phyloP scores from a whole-genome alignment of 2,329 filamentous ascomycete genomes.

The Neofusicoccum kwambonambiense region DNA sequence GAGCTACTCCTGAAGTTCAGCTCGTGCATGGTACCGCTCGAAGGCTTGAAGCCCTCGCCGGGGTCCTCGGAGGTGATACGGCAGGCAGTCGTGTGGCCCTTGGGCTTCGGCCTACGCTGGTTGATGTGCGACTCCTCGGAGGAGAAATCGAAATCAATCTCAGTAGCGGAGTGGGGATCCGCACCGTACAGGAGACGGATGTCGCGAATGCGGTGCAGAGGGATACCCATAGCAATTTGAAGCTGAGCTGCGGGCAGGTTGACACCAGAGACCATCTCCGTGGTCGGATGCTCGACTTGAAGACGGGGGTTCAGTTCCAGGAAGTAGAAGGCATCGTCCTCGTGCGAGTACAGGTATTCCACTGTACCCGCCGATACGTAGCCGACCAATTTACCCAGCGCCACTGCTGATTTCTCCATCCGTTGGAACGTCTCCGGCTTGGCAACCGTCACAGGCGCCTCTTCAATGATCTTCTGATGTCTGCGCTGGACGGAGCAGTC shows the following conservation, averaged over 20 bases:
- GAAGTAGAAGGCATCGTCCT: constrained; percentile 99
- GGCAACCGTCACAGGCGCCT: constrained; percentile 95
- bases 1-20: constrained; percentile 98
- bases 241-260: constrained; percentile 96
- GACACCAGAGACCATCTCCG: constrained; percentile 98
- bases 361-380: constrained; percentile 99
- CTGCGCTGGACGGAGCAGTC: constrained; percentile 98
- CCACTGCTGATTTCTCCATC: constrained; percentile 96
- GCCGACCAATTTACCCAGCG: constrained; percentile 88
- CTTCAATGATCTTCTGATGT: constrained; percentile 99
- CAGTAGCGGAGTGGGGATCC: constrained; percentile 79
- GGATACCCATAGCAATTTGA: constrained; percentile 98
- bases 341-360: constrained; percentile 97
- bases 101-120: constrained; percentile 86
- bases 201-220: constrained; percentile 90
- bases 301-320: constrained; percentile 97
- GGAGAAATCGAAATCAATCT: constrained; percentile 97
- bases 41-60: constrained; percentile 99
- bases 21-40: constrained; percentile 97
- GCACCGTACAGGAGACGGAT: constrained; percentile 95
- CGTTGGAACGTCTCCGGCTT: constrained; percentile 84
- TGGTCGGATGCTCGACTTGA: constrained; percentile 98
- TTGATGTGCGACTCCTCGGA: constrained; percentile 77
- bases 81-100: constrained; percentile 96
- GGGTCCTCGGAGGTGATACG: constrained; percentile 99